Conservation (phyloP, 1,139 yeast species). For the Suhomyces terraborum region DNA sequence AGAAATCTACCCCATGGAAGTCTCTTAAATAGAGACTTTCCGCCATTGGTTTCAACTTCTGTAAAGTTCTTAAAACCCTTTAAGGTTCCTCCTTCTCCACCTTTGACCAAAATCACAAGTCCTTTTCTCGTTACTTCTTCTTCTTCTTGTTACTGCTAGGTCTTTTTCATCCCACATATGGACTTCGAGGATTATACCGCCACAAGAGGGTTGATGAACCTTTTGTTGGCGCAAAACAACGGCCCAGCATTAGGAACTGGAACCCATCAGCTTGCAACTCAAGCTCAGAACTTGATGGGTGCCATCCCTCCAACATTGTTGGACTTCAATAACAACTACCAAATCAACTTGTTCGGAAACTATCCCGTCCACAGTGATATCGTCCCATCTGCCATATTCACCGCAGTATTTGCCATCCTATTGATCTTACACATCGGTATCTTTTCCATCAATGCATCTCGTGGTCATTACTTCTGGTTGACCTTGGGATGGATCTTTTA, state of each 20-base stretch:
- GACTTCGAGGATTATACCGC: constrained; percentile 15
- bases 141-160: not conserved
- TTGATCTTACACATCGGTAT: constrained; percentile 30
- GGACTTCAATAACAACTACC: constrained; percentile 24
- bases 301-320: constrained; percentile 26
- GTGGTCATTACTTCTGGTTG: constrained; percentile 41
- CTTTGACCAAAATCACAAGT: no score
- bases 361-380: constrained; percentile 34
- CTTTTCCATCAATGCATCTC: constrained; percentile 32
- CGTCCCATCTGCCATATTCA: constrained; percentile 36
- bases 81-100: no score
- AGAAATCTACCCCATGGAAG: not conserved
- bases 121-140: no score
- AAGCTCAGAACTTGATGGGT: constrained; percentile 29
- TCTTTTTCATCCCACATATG: not conserved
- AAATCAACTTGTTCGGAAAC: constrained; percentile 37
- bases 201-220: constrained; percentile 20
- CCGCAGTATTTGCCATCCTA: constrained; percentile 31
- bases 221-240: constrained; percentile 21
- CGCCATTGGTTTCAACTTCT: not conserved
- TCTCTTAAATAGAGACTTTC: constrained; percentile 5
- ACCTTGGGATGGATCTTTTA: constrained; percentile 37
- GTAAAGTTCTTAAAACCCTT: no score
- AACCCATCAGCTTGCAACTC: constrained; percentile 19
- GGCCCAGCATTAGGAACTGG: constrained; percentile 26